Base-by-base conservation (phyloP, 2,329 filamentous ascomycete genomes). In the Xylaria arbuscula region DNA sequence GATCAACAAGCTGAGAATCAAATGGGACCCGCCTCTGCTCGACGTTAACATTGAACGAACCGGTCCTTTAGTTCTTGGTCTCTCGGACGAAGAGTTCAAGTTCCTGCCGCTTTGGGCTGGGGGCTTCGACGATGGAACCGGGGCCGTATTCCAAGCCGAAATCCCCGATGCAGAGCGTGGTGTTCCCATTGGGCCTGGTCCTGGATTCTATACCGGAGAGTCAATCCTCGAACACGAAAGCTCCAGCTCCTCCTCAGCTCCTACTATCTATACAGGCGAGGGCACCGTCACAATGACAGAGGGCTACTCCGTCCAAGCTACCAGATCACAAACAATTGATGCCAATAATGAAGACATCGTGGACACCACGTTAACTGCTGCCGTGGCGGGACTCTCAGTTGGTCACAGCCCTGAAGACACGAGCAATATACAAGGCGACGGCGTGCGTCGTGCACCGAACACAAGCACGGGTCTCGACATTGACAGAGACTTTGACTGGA, bases 81-180 rank as follows among this genome's bases (percentile, higher is more conserved):
- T 92, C 1, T 78, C 80, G 0, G 83, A 87, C 3, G 80, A 86
- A 1, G 90, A 92, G 78, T 84, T 87, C 71, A 86, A 86, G 65
- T 92, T 85, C 70, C 81, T 92, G 2, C 89, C 90, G 0, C 80
- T 91, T 3, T 92, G 89, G 89, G 89, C 88, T 0, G 89, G 86
- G 3, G 90, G 85, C 1, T 78, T 83, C 36, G 83, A 87, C 57
- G 85, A 87, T 64, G 85, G 80, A 0, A 81, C 80, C 0, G 85
- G 85, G 2, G 84, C 81, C 15, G 83, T 86, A 1, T 87, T 83
- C 70, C 78, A 77, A 76, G 0, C 81, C 9, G 38, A 65, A 0
- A 72, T 78, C 1, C 79, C 79, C 0, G 76, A 77, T 9, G 75
- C 78, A 0, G 76, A 76, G 13, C 28, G 70, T 22, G 75, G 75